Base-by-base conservation (phyloP, 2,329 filamentous ascomycete genomes). In the Huntiella abstrusa region DNA sequence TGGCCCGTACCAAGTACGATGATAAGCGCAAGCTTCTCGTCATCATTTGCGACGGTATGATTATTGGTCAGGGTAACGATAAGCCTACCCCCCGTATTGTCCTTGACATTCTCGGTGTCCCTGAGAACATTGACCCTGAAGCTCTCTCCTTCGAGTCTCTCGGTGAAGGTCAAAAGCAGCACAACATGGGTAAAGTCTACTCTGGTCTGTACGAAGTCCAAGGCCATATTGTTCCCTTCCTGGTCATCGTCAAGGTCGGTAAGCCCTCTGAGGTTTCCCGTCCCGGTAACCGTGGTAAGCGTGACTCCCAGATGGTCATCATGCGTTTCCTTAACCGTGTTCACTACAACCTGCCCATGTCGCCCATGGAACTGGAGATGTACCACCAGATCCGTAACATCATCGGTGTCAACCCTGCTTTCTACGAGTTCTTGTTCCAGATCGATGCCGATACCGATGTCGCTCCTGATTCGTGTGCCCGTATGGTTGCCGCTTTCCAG, bases 301-400 rank as follows among this genome's bases (percentile, higher is more conserved):
- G 91, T 72, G 91, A 98, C 63, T 96, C 91, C 46, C 91, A 98
- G 64, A 93, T 98, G 80, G 71, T 98, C 52, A 67, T 96, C 51
- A 98, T 98, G 91, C 81, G 91, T 53, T 98, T 98, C 79, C 75
- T 98, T 58, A 96, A 98, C 72, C 84, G 91, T 53, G 86, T 98
- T 42, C 91, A 98, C 66, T 95, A 98, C 71, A 95, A 95, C 60
- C 69, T 88, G 47, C 68, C 91, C 16, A 98, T 98, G 91, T 93
- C 80, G 56, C 91, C 91, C 3, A 71, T 98, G 55, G 91, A 98
- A 62, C 73, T 98, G 46, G 91, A 98, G 62, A 94, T 98, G 76
- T 91, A 94, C 60, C 91, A 98, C 60, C 91, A 98, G 58, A 94
- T 98, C 57, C 80, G 87, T 50, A 98, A 98, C 64, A 92, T 98